Evolutionary conservation across 129 eudicot genomes (phyloP), one percentile per base, ranked within the genome.

Genomic region (Oenanthe sinensis): DNA sequence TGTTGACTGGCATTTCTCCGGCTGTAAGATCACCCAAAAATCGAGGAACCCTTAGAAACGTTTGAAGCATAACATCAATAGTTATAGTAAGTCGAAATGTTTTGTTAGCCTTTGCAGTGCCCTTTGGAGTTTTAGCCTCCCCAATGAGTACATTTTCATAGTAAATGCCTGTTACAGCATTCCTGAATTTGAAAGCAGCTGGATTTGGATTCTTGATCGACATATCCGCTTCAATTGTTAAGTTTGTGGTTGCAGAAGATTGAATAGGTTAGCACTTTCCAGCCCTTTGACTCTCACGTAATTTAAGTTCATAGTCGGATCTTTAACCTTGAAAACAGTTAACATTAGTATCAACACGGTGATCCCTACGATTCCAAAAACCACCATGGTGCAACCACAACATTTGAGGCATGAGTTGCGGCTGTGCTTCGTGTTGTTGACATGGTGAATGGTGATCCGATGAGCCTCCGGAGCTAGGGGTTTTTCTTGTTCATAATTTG

Each of bases 181-280:
- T 48, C 40, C 42, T 40, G 62, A 45, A 81, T 45, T 40, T 69
- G 60, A 81, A 81, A 12, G 77, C 47, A 1, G 71, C 84, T 52
- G 60, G 81, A 33, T 81, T 81, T 10, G 84, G 84, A 19, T 81
- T 81, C 58, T 81, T 81, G 11, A 81, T 65, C 26, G 80, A 81
- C n/a, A 81, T 42, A 50, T 69, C 77, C 8, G 80, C 80, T 14
- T 24, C 7, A 1, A 81, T n/a, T n/a, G 84, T 76, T 0, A 81
- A 4, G 4, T 81, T 81, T 7, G 28, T 33, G 4, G 4, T 52
- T 4, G 76, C n/a, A 30, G 6, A 4, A 71, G 77, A 79, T 37
- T 81, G 22, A 52, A 37, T 0, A 30, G 6, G 7, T 33, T 58
- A 2, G 30, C 54, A 10, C 17, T 46, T 42, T 47, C 54, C 0